These are phyloP conservation scores for Leccinum broughii DNA, from an alignment of 768 basidiomycete genomes.

Conservation along the genomic window DNA sequence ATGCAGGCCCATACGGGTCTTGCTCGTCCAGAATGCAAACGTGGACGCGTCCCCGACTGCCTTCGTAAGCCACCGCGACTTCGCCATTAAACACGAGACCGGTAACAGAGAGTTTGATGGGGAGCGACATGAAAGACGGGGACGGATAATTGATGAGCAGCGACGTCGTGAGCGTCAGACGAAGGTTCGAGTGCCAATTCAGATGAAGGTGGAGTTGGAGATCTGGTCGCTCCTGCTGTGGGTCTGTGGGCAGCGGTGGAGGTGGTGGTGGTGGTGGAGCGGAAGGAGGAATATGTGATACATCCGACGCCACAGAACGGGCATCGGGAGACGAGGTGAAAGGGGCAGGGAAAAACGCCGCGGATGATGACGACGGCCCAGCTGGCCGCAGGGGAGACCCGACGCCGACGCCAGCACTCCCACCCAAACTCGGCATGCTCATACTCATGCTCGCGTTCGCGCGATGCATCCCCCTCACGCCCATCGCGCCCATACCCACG, in stretches of 20 bases:
- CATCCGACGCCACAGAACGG: constrained; percentile 10
- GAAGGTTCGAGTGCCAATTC: constrained; percentile 84
- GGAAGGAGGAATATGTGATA: not conserved
- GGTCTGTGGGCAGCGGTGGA: constrained; percentile 20
- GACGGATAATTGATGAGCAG: constrained; percentile 97
- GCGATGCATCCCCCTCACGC: constrained; percentile 13
- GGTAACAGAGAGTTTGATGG: constrained; percentile 90
- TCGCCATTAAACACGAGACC: constrained; percentile 86
- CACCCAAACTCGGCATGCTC: constrained; percentile 38
- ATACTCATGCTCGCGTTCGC: constrained; percentile 13
- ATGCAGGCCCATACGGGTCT: constrained; percentile 80
- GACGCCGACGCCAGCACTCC: not conserved
- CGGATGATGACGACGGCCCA: not conserved
- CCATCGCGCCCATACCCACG: not conserved
- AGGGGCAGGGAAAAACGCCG: constrained; percentile 36
- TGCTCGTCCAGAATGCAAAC: constrained; percentile 86
- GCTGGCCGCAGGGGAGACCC: not conserved
- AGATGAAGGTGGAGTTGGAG: constrained; percentile 88
- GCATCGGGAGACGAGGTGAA: constrained; percentile 30
- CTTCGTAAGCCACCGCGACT: constrained; percentile 89
- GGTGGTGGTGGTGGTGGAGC: not conserved
- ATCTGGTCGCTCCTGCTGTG: constrained; percentile 48
- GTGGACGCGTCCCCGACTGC: constrained; percentile 77
- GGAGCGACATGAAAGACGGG: constrained; percentile 94
- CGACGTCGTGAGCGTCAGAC: constrained; percentile 87